Conservation (phyloP, 192 early-diverging fungal species). For the Coemansia sp. region DNA sequence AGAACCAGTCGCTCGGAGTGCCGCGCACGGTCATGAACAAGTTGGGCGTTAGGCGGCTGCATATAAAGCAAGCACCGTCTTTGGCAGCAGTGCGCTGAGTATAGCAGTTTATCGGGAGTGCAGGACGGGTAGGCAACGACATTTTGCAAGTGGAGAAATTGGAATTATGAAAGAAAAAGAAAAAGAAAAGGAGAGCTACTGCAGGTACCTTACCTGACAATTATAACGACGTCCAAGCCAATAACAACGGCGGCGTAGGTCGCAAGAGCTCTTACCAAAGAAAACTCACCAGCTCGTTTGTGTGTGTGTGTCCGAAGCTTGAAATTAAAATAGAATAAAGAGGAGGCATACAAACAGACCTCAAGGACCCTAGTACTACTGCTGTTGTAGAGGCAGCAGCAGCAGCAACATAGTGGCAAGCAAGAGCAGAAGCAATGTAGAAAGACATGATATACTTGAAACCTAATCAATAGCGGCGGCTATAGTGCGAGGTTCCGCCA, state of each 20-base stretch:
- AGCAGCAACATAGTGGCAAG: slow-evolving; percentile 3
- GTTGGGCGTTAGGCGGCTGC: slow-evolving; percentile 15
- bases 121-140: slow-evolving; percentile 14
- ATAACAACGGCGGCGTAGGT: neutral
- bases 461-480: slow-evolving; percentile 31
- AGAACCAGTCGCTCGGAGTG: slow-evolving; percentile 41
- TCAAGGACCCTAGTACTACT: neutral
- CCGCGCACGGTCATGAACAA: slow-evolving; percentile 27
- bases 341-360: slow-evolving; percentile 3
- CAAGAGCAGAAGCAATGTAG: slow-evolving; percentile 12
- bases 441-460: neutral
- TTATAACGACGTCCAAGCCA: neutral
- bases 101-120: slow-evolving; percentile 35
- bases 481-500: slow-evolving; percentile 35
- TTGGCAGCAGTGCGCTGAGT: slow-evolving; percentile 27
- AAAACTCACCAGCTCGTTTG: slow-evolving; percentile 7
- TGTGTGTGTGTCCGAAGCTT: neutral
- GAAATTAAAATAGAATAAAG: slow-evolving; percentile 8
- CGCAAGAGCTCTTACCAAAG: neutral
- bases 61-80: slow-evolving; percentile 38
- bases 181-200: neutral
- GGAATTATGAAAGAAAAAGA: slow-evolving; percentile 3
- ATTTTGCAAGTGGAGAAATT: slow-evolving; percentile 13
- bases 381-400: neutral
- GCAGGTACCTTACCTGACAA: slow-evolving; percentile 3